Conservation (phyloP, 2,329 filamentous ascomycete genomes). For the Trichophyton schoenleinii region DNA sequence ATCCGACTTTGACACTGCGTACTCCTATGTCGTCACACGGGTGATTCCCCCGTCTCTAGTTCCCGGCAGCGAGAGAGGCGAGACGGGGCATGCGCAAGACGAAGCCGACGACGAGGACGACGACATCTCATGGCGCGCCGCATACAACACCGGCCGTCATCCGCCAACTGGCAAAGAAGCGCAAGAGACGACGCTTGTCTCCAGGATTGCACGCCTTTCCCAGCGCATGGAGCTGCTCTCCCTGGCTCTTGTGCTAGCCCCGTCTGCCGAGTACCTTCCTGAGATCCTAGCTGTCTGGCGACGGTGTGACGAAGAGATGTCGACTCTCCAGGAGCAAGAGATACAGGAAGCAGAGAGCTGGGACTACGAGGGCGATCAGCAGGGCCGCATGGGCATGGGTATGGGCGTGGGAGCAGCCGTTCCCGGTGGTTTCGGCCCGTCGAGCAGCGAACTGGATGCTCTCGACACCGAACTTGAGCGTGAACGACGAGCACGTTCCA, state of each 20-base stretch:
- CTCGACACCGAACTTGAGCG: slow-evolving; percentile 33
- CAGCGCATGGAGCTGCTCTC: slow-evolving; percentile 55
- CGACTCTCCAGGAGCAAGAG: slow-evolving; percentile 41
- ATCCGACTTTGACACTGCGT: slow-evolving; percentile 47
- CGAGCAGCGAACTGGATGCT: slow-evolving; percentile 34
- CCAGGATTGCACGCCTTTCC: slow-evolving; percentile 44
- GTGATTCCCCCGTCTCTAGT: slow-evolving; percentile 31
- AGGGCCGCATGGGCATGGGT: background rate
- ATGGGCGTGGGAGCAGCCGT: slow-evolving; percentile 18
- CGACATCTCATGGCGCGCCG: slow-evolving; percentile 53
- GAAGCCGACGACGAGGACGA: slow-evolving; percentile 28
- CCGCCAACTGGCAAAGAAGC: slow-evolving; percentile 24
- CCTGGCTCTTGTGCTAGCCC: slow-evolving; percentile 48
- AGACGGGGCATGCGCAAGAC: background rate
- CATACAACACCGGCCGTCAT: slow-evolving; percentile 49
- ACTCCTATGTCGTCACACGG: slow-evolving; percentile 53
- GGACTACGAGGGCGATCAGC: slow-evolving; percentile 42
- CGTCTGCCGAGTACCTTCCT: slow-evolving; percentile 42
- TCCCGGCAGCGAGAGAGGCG: slow-evolving; percentile 14
- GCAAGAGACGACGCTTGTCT: slow-evolving; percentile 22
- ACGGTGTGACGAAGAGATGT: slow-evolving; percentile 49
- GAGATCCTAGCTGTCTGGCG: slow-evolving; percentile 53
- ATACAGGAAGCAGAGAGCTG: slow-evolving; percentile 45
- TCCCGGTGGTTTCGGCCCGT: slow-evolving; percentile 34
- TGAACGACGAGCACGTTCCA: slow-evolving; percentile 22